Percentiles rank a stretch among this genome's conserved stretches.
These are phyloP conservation scores for Geranium brycei DNA, from an alignment of 345 rosid species.

Conservation along the genomic window DNA sequence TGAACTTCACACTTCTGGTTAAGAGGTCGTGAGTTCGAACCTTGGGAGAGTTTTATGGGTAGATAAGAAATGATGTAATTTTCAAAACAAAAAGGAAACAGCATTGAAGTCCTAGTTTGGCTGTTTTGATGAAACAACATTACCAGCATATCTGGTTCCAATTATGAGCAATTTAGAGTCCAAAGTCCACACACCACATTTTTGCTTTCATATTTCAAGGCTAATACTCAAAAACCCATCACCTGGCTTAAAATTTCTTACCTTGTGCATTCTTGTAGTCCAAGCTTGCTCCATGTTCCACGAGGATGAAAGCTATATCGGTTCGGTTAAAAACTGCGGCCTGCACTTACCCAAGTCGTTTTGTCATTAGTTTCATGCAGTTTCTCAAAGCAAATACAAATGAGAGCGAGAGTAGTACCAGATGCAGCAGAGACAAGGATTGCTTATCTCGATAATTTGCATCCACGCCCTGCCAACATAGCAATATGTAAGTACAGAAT, in stretches of 20 bases:
- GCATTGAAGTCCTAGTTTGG: no score
- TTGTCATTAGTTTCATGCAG: not conserved
- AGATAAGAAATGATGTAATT: no score
- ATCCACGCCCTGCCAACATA: slow-evolving; percentile 50
- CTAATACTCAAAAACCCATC: not conserved
- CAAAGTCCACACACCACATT: no score
- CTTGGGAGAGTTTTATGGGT: no score
- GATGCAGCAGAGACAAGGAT: slow-evolving; percentile 79
- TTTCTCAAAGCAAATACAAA: slow-evolving; percentile 4
- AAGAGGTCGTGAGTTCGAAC: no score
- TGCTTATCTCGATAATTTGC: slow-evolving; percentile 87
- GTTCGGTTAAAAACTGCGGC: slow-evolving; percentile 74
- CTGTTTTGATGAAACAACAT: no score
- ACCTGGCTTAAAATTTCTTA: slow-evolving; percentile 11
- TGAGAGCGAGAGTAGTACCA: slow-evolving; percentile 31
- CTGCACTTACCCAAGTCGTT: slow-evolving; percentile 20
- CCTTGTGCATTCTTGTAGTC: slow-evolving; percentile 89
- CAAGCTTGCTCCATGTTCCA: slow-evolving; percentile 79
- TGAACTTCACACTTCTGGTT: no score
- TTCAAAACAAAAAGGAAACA: no score
- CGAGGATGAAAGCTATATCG: slow-evolving; percentile 58
- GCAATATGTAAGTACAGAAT: no score
- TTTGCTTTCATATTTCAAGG: no score
- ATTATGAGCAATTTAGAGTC: no score
- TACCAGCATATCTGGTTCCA: no score